Evolutionary conservation across 164 flowering plant genomes (phyloP).

Genomic region (Magnolia kwangsiensis): DNA sequence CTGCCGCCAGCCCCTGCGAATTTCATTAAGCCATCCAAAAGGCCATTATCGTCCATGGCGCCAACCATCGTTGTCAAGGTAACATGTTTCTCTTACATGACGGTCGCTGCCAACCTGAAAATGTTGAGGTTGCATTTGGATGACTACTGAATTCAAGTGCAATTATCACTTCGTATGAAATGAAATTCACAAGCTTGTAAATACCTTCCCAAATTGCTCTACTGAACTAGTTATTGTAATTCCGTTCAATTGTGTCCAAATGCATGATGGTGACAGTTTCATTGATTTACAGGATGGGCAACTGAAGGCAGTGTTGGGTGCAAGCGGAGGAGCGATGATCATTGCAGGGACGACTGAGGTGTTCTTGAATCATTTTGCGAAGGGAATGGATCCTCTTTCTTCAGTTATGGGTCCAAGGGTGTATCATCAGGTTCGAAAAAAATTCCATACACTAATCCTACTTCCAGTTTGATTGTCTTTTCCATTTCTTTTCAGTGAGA

Average conservation of each 20-base stretch:
- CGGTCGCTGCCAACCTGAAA: too few relatives aligned
- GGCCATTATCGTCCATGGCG: conserved; percentile 75
- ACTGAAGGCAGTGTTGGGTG: conserved; percentile 56
- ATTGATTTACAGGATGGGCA: conserved; percentile 33
- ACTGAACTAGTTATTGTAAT: too few relatives aligned
- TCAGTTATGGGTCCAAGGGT: conserved; percentile 58
- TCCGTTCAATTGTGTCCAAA: too few relatives aligned
- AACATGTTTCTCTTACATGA: background rate
- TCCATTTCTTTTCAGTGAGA: background rate
- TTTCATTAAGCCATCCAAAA: conserved; percentile 49
- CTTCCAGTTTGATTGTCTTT: background rate
- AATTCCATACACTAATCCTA: background rate
- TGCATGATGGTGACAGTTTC: background rate
- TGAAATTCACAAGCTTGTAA: too few relatives aligned
- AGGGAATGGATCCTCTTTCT: conserved; percentile 57
- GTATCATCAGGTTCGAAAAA: conserved; percentile 49
- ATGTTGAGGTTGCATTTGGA: background rate
- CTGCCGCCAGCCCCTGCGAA: conserved; percentile 61
- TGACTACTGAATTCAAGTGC: background rate
- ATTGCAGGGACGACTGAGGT: conserved; percentile 54
- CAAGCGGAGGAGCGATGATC: conserved; percentile 59
- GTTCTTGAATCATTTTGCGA: conserved; percentile 48
- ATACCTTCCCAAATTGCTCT: too few relatives aligned
- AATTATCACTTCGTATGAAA: too few relatives aligned
- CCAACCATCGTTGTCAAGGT: conserved; percentile 67